Evolutionary conservation across 1,284 basidiomycete genomes (phyloP).

Genomic region (Leccinum proximum): DNA sequence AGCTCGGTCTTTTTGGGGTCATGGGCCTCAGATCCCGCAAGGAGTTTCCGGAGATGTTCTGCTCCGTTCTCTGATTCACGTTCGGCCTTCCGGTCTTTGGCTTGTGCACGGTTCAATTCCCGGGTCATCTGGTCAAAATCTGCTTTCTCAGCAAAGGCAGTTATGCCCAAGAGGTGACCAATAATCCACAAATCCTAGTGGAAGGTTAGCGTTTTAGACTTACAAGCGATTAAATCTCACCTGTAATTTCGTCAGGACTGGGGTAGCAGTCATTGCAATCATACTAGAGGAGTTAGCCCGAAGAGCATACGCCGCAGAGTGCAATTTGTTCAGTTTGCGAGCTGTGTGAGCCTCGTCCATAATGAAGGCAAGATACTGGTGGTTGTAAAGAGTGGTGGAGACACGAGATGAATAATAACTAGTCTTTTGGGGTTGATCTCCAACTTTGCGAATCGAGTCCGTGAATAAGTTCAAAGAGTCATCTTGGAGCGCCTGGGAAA

Average conservation of each 20-base stretch:
- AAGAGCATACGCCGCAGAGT: not conserved
- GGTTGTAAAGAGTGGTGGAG: not conserved
- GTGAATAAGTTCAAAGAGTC: not conserved
- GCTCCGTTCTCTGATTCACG: not conserved
- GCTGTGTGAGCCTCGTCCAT: not conserved
- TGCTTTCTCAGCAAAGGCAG: not conserved
- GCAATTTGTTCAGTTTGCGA: not conserved
- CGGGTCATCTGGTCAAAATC: not conserved
- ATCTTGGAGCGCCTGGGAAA: not conserved
- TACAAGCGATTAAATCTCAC: not conserved
- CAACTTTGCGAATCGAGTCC: not conserved
- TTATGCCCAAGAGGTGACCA: not conserved
- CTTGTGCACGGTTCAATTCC: not conserved
- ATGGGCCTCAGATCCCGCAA: not conserved
- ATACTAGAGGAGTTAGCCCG: not conserved
- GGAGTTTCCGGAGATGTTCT: not conserved
- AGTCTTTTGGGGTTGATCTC: not conserved
- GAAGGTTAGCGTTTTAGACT: not conserved
- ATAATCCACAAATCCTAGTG: not conserved
- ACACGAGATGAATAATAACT: not conserved
- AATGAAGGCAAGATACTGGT: not conserved
- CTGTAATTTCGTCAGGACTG: not conserved
- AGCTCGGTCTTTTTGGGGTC: not conserved
- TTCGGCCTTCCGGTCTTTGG: not conserved
- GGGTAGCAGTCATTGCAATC: not conserved